Evolutionary conservation across 257 asterid genomes (phyloP).

Genomic region (Lantana camara): DNA sequence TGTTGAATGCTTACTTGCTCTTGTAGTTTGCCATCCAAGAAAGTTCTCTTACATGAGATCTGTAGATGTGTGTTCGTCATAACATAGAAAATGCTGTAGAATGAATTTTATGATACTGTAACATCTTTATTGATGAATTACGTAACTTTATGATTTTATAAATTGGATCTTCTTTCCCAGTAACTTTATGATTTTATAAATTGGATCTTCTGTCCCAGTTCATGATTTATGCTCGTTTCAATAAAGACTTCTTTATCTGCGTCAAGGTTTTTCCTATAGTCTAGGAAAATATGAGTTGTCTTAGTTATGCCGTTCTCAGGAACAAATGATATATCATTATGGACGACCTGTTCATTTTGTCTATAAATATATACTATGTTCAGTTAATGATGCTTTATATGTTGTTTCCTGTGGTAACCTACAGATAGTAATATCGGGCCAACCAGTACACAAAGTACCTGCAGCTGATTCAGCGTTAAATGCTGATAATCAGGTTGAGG

Average conservation of each 20-base stretch:
- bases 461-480: conserved; percentile 42
- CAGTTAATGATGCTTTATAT: conserved; percentile 9
- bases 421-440: conserved; percentile 84
- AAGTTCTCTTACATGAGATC: not conserved
- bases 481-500: conserved; percentile 42
- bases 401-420: conserved; percentile 24
- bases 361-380: conserved; percentile 16
- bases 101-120: conserved; percentile 13
- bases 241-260: too few species aligned
- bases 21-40: conserved; percentile 15
- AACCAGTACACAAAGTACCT: conserved; percentile 50
- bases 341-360: too few species aligned
- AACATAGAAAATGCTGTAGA: not conserved
- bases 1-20: conserved; percentile 4
- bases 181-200: not conserved
- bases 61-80: conserved; percentile 5
- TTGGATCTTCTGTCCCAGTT: not conserved
- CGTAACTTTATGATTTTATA: not conserved
- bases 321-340: not conserved
- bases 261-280: not conserved
- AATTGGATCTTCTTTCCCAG: not conserved
- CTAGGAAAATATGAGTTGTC: not conserved
- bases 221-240: too few species aligned
- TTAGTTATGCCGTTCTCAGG: conserved; percentile 20
- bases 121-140: not conserved